Evolutionary conservation across 2,329 filamentous ascomycete species (phyloP), one percentile per base, ranked within the genome.

Genomic region (Talaromyces amestolkiae): DNA sequence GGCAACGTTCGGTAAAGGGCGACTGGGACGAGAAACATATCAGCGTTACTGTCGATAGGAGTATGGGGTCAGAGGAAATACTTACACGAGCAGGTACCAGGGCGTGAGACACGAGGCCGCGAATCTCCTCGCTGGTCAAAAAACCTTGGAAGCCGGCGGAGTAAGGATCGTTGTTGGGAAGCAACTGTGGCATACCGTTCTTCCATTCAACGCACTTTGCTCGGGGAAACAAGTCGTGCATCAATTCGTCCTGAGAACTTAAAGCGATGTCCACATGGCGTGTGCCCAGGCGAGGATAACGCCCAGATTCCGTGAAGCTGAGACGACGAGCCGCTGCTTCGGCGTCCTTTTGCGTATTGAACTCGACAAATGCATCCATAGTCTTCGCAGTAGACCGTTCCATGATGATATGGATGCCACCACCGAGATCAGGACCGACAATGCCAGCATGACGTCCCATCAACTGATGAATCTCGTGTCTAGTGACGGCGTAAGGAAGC

Each of bases 341-440:
- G 0, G 83, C 84, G 68, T 81, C 79, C 10, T 66, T 64, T 1
- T 62, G 45, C 5, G 71, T 74, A 3, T 69, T 61, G 41, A 85
- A 78, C 64, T 86, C 84, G 45, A 84, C 77, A 68, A 78, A 86
- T 66, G 78, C 82, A 61, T 85, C 83, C 78, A 83, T 83, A 0
- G 84, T 85, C 75, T 85, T 86, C 19, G 81, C 83, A n/a, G 83
- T 84, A 24, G 81, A 79, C 24, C 83, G 82, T 67, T 86, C 84
- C 83, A 86, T 85, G 65, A 85, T 82, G 67, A 86, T 84, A 68
- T 86, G 84, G n/a, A 85, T 76, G 0, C 82, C 76, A 51, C 76
- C 80, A 33, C 81, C 83, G 19, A 75, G 67, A 5, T 74, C 69
- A 5, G 75, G 68, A 6, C 72, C 69, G 19, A 82, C 69, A 41